Base-by-base conservation (phyloP, 495 filamentous ascomycete genomes). In the Penicillium bovifimosum region DNA sequence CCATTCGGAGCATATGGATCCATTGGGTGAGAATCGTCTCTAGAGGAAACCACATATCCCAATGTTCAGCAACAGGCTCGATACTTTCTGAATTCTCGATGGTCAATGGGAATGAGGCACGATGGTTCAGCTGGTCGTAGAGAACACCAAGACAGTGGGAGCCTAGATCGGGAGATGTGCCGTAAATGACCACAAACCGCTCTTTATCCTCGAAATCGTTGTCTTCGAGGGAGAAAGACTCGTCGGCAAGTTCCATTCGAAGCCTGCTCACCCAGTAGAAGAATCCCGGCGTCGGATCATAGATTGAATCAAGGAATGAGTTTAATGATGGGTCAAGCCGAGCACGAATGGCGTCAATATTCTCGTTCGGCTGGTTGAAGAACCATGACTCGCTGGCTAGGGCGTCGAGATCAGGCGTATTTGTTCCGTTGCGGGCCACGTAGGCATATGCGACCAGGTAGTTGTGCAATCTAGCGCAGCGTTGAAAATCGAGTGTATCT, bases 1-100 rank as follows among this genome's bases (percentile, higher is more conserved):
- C 68, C 9, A 72, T 50, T 0, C 47, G 58, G 20, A 67, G 32
- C 31, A 69, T 49, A 7, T 55, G n/a, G 20, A 71, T 65, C 69
- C 66, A 74, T 13, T 72, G 61, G n/a, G 55, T 62, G 3, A 74
- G 62, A 10, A 74, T 55, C 0, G 69, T 74, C 58, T 72, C 71
- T 1, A 72, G 52, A 0, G 71, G 68, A 24, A 65, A 58, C 66
- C 69, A 74, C 26, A 71, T 50, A 9, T 66, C 58, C 10, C 47
- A 17, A 17, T 60, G 55, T 13, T 64, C 53, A 6, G 40, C 38
- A 10, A 62, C 20, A 53, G 59, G 17, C 38, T 38, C 2, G 59
- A n/a, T 18, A 35, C 41, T 58, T 14, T 62, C 55, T 0, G n/a
- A 20, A 41, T 52, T 56, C 1, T 42, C 49, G 2, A 51, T 38